Evolutionary conservation across 2,329 filamentous ascomycete species (phyloP).

Genomic region (Alternaria arborescens): DNA sequence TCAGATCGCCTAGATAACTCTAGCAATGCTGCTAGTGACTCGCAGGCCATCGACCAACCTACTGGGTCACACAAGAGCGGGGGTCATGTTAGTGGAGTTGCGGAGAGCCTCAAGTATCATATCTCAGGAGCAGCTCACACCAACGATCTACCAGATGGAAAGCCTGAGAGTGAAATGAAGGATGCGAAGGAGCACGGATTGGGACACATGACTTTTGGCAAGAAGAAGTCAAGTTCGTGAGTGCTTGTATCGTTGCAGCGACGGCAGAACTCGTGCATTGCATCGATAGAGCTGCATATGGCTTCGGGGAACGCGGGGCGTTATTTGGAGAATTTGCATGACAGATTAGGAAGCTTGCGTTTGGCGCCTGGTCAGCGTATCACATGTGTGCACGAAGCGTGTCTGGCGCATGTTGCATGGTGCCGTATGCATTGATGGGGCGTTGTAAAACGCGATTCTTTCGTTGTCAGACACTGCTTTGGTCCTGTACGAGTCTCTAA

Average conservation of each 20-base stretch:
- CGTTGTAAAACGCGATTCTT: slow-evolving; percentile 27
- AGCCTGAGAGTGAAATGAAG: slow-evolving; percentile 52
- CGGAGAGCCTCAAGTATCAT: slow-evolving; percentile 42
- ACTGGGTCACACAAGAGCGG: slow-evolving; percentile 30
- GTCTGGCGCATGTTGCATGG: slow-evolving; percentile 32
- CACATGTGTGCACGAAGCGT: slow-evolving; percentile 31
- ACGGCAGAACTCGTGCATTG: background rate
- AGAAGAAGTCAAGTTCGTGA: slow-evolving; percentile 33
- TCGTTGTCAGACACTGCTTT: slow-evolving; percentile 4
- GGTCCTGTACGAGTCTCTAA: background rate
- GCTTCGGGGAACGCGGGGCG: slow-evolving; percentile 12
- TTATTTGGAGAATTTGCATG: slow-evolving; percentile 15
- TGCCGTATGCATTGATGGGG: slow-evolving; percentile 37
- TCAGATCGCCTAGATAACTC: slow-evolving; percentile 28
- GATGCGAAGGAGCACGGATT: slow-evolving; percentile 45
- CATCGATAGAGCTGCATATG: background rate
- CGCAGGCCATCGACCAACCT: slow-evolving; percentile 10
- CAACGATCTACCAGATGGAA: slow-evolving; percentile 54
- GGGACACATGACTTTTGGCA: slow-evolving; percentile 40
- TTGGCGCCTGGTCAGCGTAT: slow-evolving; percentile 33
- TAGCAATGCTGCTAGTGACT: slow-evolving; percentile 9
- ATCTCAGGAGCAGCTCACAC: slow-evolving; percentile 47
- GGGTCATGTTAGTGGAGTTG: slow-evolving; percentile 28
- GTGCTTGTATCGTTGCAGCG: background rate
- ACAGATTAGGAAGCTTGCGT: slow-evolving; percentile 12